Evolutionary conservation across 257 asterid species (phyloP), one percentile per base, ranked within the genome.

Genomic region (Solanum sparsipilum): DNA sequence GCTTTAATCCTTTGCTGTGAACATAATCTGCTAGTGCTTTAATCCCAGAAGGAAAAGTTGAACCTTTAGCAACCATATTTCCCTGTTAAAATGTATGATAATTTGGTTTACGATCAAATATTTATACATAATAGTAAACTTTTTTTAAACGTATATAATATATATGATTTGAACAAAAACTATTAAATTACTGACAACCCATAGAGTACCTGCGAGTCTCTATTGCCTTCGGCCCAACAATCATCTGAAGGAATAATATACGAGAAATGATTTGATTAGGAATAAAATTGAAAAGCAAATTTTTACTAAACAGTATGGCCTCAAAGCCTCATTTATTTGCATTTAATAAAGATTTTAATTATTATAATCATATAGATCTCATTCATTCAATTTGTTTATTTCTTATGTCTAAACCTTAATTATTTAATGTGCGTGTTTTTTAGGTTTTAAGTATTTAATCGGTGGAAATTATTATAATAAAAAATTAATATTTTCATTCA

Each of bases 31-130:
- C 98, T 34, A 96, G 93, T 3, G 98, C 93, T 90, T 94, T 95
- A 88, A 96, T 95, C 46, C 99, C 99, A 1, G 98, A 96, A 72
- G 98, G 98, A 90, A 96, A 96, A 16, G 94, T 93, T 2, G 98
- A 94, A 73, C 87, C 91, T 87, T 90, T 94, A 5, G 98, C 90
- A 11, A 91, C 96, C 81, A 95, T 88, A 90, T 95, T 93, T 23
- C 98, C 98, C 96, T 95, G 94, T 83, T 20, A 20, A 58, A 58
- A 20, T 58, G 25, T 58, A 58, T 7, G 67, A 58, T 20, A 58
- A 58, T 58, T 58, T 58, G 67, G 1, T 58, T 58, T 58, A 58
- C 11, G 12, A 20, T 58, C 5, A 20, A 20, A 58, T 58, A 58
- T 58, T 58, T 20, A 58, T 20, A 58, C 67, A 20, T 20, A 20